phyloP scores from a whole-genome alignment of 2,329 filamentous ascomycete species.

The Aspergillus chevalieri region DNA sequence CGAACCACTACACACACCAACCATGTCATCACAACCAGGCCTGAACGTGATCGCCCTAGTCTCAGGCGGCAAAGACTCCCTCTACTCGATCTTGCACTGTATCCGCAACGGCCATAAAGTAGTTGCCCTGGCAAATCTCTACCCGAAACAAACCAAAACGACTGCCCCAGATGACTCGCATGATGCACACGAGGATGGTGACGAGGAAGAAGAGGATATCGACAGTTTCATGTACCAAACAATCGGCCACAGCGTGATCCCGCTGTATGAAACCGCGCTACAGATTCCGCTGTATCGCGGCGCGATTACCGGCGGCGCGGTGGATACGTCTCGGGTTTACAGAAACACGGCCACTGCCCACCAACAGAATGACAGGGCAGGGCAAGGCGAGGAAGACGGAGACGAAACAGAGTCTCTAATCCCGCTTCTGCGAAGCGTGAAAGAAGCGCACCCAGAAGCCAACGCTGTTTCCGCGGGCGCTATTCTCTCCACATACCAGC shows the following conservation, averaged over 20 bases:
- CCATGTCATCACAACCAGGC: slow-evolving; percentile 29
- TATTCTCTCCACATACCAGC: slow-evolving; percentile 91
- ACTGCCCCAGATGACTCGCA: slow-evolving; percentile 5
- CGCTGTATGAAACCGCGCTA: slow-evolving; percentile 74
- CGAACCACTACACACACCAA: slow-evolving; percentile 12
- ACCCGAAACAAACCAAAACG: slow-evolving; percentile 46
- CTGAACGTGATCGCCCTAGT: slow-evolving; percentile 82
- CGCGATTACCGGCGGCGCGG: slow-evolving; percentile 64
- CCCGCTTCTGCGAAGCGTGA: slow-evolving; percentile 63
- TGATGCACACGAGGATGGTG: slow-evolving; percentile 9
- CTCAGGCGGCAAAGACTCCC: slow-evolving; percentile 94
- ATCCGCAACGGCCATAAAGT: slow-evolving; percentile 76
- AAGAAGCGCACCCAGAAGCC: slow-evolving; percentile 65
- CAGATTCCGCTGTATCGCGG: slow-evolving; percentile 77
- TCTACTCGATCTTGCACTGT: slow-evolving; percentile 89
- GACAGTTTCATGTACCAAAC: slow-evolving; percentile 99
- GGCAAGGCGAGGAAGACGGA: slow-evolving; percentile 46
- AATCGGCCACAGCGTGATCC: slow-evolving; percentile 79
- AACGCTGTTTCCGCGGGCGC: slow-evolving; percentile 87
- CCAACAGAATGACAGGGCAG: slow-evolving; percentile 6
- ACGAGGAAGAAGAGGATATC: slow-evolving; percentile 55
- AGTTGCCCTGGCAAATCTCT: slow-evolving; percentile 82
- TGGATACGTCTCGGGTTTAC: slow-evolving; percentile 70
- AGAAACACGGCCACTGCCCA: slow-evolving; percentile 12
- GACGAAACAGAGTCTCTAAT: slow-evolving; percentile 90